phyloP scores from a whole-genome alignment of 805 yeast genomes.

The Pichia nakasei region DNA sequence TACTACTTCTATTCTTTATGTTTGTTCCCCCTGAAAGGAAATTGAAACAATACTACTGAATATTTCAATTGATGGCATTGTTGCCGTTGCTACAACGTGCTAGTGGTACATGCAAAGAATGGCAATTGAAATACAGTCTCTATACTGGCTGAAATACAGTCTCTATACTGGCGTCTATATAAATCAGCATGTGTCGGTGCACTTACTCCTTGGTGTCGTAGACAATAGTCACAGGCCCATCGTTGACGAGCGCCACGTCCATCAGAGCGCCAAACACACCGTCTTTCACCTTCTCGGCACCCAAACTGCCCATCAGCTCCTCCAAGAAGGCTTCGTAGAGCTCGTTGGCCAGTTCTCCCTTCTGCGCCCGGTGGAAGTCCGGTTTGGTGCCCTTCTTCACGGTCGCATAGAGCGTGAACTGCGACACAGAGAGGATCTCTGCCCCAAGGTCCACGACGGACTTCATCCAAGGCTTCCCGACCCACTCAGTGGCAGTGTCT shows the following conservation, averaged over 20 bases:
- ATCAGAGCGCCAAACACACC: conserved; percentile 97
- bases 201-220: conserved; percentile 53
- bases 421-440: conserved; percentile 79
- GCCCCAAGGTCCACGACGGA: conserved; percentile 57
- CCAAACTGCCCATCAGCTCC: conserved; percentile 37
- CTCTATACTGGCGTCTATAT: no score
- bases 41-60: no score
- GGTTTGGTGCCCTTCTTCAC: conserved; percentile 91
- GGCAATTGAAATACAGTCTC: no score
- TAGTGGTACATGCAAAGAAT: no score
- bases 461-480: conserved; percentile 71
- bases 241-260: conserved; percentile 84
- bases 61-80: no score
- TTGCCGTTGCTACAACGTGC: no score
- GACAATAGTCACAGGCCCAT: conserved; percentile 87
- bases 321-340: conserved; percentile 46
- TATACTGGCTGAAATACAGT: no score
- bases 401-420: conserved; percentile 81
- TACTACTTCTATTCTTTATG: no score
- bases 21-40: no score
- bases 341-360: conserved; percentile 49
- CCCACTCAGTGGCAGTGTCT: conserved; percentile 40
- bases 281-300: conserved; percentile 58
- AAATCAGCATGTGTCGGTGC: no score
- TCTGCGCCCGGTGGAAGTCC: conserved; percentile 87